Conservation (phyloP, 352 stramenopile species). For the Pythium coloratum region DNA sequence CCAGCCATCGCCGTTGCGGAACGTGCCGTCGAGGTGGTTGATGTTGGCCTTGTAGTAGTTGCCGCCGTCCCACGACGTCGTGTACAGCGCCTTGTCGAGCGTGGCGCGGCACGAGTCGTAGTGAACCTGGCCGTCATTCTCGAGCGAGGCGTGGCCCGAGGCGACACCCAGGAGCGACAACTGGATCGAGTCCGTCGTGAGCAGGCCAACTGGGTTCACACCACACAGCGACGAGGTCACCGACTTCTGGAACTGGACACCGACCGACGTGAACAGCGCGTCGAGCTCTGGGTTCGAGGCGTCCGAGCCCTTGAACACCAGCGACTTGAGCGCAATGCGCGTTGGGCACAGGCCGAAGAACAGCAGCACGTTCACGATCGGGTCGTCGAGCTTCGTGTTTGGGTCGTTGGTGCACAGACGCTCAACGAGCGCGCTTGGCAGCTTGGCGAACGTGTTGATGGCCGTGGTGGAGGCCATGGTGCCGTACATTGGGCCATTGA, state of each 20-base stretch:
- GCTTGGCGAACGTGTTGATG: conserved; percentile 18
- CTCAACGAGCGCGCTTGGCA: neutral
- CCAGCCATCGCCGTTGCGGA: conserved; percentile 35
- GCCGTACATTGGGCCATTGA: conserved; percentile 39
- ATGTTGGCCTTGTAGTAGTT: conserved; percentile 38
- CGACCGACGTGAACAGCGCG: conserved; percentile 15
- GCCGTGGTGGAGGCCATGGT: conserved; percentile 24
- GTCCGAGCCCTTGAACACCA: conserved; percentile 11
- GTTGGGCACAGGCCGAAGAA: conserved; percentile 17
- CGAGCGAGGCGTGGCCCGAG: conserved; percentile 25
- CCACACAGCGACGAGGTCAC: conserved; percentile 31
- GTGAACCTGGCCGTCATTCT: conserved; percentile 40
- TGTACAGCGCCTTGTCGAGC: conserved; percentile 16
- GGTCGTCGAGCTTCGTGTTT: neutral
- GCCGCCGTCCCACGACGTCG: conserved; percentile 16
- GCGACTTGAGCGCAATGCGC: conserved; percentile 4
- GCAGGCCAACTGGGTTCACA: conserved; percentile 28
- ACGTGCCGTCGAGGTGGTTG: conserved; percentile 37
- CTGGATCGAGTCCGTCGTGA: conserved; percentile 21
- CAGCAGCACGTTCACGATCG: conserved; percentile 11
- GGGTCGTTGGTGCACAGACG: neutral
- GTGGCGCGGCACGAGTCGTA: conserved; percentile 30
- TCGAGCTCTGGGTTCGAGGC: conserved; percentile 13
- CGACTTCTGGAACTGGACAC: conserved; percentile 6
- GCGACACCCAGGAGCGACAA: conserved; percentile 22